Conservation (phyloP, 768 basidiomycete genomes). For the Pisolithus marmoratus region DNA sequence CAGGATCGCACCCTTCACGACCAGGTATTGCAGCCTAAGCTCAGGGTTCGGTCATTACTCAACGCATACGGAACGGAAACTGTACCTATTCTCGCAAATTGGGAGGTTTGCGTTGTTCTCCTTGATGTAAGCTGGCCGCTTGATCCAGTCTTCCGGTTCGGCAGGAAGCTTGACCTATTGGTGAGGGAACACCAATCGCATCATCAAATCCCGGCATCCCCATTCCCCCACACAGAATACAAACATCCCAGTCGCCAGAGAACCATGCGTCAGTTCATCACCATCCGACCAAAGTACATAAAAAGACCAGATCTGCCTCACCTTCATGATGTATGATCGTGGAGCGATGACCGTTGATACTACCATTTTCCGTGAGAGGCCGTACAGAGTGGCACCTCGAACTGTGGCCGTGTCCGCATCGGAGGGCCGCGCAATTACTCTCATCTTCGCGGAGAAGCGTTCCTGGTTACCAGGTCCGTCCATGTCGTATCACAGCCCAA, state of each 20-base stretch:
- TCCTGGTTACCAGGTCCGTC: slow-evolving; percentile 38
- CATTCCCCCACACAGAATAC: neutral
- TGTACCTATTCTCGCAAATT: slow-evolving; percentile 81
- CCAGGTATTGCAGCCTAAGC: slow-evolving; percentile 76
- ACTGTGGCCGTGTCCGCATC: slow-evolving; percentile 88
- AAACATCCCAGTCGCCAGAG: neutral
- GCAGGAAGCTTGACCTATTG: slow-evolving; percentile 80
- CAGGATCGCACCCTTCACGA: slow-evolving; percentile 81
- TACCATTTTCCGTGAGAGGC: slow-evolving; percentile 65
- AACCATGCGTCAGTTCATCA: neutral
- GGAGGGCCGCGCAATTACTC: slow-evolving; percentile 73
- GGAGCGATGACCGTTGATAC: slow-evolving; percentile 83
- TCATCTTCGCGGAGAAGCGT: slow-evolving; percentile 59
- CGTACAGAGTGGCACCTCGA: slow-evolving; percentile 86
- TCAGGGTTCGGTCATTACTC: slow-evolving; percentile 10
- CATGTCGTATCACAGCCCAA: slow-evolving; percentile 1
- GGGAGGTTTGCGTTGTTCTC: slow-evolving; percentile 69
- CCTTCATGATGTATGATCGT: slow-evolving; percentile 84
- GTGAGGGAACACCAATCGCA: neutral
- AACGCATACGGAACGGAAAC: slow-evolving; percentile 7
- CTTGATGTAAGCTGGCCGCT: slow-evolving; percentile 80
- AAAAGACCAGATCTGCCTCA: slow-evolving; percentile 21
- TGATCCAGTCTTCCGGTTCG: slow-evolving; percentile 77
- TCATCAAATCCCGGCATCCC: neutral
- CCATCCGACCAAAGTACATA: neutral